Evolutionary conservation across 352 stramenopile species (phyloP).

Genomic region (Phytophthora lateralis): DNA sequence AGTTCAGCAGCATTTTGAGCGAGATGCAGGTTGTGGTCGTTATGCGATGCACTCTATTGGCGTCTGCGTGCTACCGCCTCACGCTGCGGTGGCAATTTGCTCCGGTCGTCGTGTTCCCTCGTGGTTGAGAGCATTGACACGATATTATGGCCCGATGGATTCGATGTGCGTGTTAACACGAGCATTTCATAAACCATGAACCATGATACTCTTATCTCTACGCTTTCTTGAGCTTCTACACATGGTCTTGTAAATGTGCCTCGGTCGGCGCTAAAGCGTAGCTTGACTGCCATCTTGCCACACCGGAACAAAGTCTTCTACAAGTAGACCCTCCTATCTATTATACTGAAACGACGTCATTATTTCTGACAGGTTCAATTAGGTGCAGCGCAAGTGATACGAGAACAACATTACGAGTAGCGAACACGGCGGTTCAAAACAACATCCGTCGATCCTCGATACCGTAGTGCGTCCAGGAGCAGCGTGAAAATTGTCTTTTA

Average conservation of each 20-base stretch:
- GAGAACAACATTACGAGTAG: no score
- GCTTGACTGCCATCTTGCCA: not conserved
- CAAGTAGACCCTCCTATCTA: constrained; percentile 6
- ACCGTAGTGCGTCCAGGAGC: no score
- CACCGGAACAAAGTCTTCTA: constrained; percentile 1
- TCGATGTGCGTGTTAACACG: not conserved
- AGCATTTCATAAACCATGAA: not conserved
- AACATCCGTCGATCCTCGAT: no score
- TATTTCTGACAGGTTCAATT: constrained; percentile 2
- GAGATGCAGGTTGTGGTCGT: no score
- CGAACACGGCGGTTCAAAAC: no score
- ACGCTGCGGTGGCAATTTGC: no score
- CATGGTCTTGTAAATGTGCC: not conserved
- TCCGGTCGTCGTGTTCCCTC: no score
- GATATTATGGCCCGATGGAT: not conserved
- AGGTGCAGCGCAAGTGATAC: no score
- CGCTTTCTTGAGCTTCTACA: not conserved
- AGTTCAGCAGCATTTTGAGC: not conserved
- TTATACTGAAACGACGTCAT: constrained; percentile 14
- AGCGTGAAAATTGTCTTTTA: no score
- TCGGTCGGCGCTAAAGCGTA: not conserved
- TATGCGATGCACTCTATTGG: no score
- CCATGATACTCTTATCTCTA: not conserved
- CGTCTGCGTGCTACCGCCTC: no score
- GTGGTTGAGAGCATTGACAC: no score